Evolutionary conservation across 2,329 filamentous ascomycete genomes (phyloP).

Genomic region (Xylariaceae sp.): DNA sequence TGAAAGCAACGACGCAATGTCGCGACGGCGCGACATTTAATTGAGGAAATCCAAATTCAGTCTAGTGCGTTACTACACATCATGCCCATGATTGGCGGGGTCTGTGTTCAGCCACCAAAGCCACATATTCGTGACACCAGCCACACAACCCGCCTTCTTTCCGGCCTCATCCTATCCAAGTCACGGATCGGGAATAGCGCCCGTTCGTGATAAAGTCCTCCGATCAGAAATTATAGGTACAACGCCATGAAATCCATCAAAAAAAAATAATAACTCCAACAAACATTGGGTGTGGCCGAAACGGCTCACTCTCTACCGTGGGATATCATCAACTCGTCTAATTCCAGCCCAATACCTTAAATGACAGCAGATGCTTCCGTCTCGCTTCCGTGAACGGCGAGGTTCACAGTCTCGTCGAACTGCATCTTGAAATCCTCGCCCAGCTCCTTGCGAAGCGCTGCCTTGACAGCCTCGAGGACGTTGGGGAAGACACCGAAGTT

Average conservation of each 20-base stretch:
- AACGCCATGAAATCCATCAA: not conserved
- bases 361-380: constrained; percentile 44
- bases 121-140: not conserved
- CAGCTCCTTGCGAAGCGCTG: constrained; percentile 62
- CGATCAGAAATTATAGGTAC: not conserved
- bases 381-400: constrained; percentile 49
- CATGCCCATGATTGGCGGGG: not conserved
- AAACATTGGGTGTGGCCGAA: not conserved
- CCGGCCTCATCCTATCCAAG: not conserved
- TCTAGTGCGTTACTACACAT: constrained; percentile 4
- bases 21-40: constrained; percentile 13
- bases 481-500: constrained; percentile 72
- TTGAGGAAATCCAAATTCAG: constrained; percentile 9
- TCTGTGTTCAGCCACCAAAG: not conserved
- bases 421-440: constrained; percentile 69
- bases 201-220: not conserved
- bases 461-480: constrained; percentile 65
- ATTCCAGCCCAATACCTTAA: constrained; percentile 14
- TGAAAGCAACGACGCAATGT: constrained; percentile 4
- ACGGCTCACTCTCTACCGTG: constrained; percentile 8
- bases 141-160: not conserved
- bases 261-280: not conserved
- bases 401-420: constrained; percentile 68
- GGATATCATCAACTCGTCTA: constrained; percentile 19
- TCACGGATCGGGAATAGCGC: not conserved